Percentiles rank a stretch among this genome's conserved stretches.
Evolutionary conservation across 345 rosid genomes (phyloP).

Genomic region (Stellera chamaejasme): DNA sequence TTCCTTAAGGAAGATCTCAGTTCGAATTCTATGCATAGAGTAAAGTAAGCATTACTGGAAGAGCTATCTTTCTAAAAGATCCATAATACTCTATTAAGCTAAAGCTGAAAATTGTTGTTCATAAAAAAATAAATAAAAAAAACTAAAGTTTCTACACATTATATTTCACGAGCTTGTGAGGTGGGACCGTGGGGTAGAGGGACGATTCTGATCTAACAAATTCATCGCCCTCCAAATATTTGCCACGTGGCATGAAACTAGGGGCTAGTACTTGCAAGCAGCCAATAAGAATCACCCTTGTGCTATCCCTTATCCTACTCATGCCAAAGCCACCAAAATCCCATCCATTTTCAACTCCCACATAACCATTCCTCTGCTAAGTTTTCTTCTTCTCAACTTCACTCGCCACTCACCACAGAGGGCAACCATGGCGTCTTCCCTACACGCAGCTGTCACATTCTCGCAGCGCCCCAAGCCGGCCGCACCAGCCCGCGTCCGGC

Average conservation of each 20-base stretch:
- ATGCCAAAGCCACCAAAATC: slow-evolving; percentile 26
- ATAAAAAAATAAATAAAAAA: too few species aligned
- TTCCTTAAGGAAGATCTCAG: too few species aligned
- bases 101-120: too few species aligned
- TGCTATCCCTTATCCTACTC: slow-evolving; percentile 65
- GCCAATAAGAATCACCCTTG: slow-evolving; percentile 68
- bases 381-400: background rate
- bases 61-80: too few species aligned
- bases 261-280: slow-evolving; percentile 18
- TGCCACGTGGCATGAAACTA: slow-evolving; percentile 57
- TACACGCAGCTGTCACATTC: slow-evolving; percentile 83
- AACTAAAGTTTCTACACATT: too few species aligned
- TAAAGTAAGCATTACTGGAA: too few species aligned
- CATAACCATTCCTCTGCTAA: background rate
- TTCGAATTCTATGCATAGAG: too few species aligned
- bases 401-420: background rate
- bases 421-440: slow-evolving; percentile 70
- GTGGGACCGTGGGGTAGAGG: background rate
- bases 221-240: slow-evolving; percentile 15
- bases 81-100: too few species aligned
- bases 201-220: background rate
- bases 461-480: slow-evolving; percentile 69
- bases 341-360: background rate
- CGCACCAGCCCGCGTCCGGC: slow-evolving; percentile 41
- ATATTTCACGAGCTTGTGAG: too few species aligned